Percentiles rank a stretch among this genome's conserved stretches.
Conservation (phyloP, 31 red algal genomes). For the Endocladia muricata region DNA sequence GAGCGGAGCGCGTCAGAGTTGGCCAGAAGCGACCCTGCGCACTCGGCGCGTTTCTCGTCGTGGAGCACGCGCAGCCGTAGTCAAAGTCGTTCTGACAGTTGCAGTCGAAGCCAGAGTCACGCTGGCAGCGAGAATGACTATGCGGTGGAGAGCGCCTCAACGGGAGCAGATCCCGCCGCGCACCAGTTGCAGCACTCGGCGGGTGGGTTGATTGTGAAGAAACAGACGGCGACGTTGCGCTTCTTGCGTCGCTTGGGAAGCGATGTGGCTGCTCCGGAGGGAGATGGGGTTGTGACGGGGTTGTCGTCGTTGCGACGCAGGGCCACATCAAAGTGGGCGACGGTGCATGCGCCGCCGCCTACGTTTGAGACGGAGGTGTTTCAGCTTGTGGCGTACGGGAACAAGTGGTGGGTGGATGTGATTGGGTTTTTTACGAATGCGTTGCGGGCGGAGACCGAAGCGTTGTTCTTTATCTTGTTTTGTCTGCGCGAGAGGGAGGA, state of each 20-base stretch:
- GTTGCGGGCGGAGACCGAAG: conserved; percentile 12
- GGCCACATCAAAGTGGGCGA: not conserved
- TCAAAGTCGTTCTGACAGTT: too few species aligned
- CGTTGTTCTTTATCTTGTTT: conserved; percentile 27
- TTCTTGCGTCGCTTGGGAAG: not conserved
- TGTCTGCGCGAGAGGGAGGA: conserved; percentile 25
- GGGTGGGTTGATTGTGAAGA: conserved; percentile 1
- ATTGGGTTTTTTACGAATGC: conserved; percentile 30
- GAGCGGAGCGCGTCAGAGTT: too few species aligned
- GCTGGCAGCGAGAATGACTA: too few species aligned
- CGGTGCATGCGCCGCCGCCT: not conserved
- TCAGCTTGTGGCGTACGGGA: conserved; percentile 12
- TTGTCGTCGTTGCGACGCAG: not conserved
- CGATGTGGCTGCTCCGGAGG: not conserved
- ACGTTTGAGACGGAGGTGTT: conserved; percentile 8
- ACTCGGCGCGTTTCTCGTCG: too few species aligned
- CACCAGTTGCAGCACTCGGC: too few species aligned
- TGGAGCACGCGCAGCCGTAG: too few species aligned
- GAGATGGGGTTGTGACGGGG: not conserved
- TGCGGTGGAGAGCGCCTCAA: too few species aligned
- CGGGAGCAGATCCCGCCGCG: too few species aligned
- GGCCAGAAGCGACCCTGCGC: too few species aligned
- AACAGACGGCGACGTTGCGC: not conserved
- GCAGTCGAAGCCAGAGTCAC: too few species aligned
- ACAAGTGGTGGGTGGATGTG: not conserved